These are phyloP conservation scores for Colletotrichum musae DNA, from an alignment of 2,329 filamentous ascomycete genomes.

Conservation along the genomic window DNA sequence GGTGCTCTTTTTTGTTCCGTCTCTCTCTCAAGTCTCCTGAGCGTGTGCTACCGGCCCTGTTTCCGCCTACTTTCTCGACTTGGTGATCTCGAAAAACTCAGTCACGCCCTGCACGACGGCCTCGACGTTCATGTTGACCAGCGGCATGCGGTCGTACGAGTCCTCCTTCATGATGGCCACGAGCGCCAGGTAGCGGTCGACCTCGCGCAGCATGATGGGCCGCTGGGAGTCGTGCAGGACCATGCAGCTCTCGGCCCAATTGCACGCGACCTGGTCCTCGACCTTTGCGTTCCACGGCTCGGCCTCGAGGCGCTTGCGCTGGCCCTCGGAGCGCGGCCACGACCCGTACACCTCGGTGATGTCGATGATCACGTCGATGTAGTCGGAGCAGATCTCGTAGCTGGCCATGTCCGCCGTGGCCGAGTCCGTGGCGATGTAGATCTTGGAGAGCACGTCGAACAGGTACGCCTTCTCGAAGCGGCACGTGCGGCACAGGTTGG, in stretches of 20 bases:
- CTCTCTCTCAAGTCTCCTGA: slow-evolving; percentile 56
- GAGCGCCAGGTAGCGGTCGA: slow-evolving; percentile 82
- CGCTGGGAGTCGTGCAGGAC: slow-evolving; percentile 75
- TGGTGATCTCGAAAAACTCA: slow-evolving; percentile 83
- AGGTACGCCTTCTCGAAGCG: slow-evolving; percentile 98
- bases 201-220: slow-evolving; percentile 78
- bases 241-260: slow-evolving; percentile 77
- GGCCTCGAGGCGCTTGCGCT: slow-evolving; percentile 70
- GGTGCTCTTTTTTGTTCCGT: neutral
- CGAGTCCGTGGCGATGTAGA: slow-evolving; percentile 97
- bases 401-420: slow-evolving; percentile 94
- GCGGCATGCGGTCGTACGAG: slow-evolving; percentile 84
- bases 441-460: slow-evolving; percentile 97
- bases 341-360: slow-evolving; percentile 94
- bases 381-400: slow-evolving; percentile 98
- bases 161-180: slow-evolving; percentile 91
- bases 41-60: slow-evolving; percentile 15
- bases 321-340: slow-evolving; percentile 73
- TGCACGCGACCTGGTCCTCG: slow-evolving; percentile 76
- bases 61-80: slow-evolving; percentile 61
- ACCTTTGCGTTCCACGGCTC: slow-evolving; percentile 73
- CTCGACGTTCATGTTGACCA: slow-evolving; percentile 90
- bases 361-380: slow-evolving; percentile 98
- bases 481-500: slow-evolving; percentile 92
- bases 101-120: slow-evolving; percentile 84